Base-by-base conservation (phyloP, 306 rosid species). In the Vigna trinervia region DNA sequence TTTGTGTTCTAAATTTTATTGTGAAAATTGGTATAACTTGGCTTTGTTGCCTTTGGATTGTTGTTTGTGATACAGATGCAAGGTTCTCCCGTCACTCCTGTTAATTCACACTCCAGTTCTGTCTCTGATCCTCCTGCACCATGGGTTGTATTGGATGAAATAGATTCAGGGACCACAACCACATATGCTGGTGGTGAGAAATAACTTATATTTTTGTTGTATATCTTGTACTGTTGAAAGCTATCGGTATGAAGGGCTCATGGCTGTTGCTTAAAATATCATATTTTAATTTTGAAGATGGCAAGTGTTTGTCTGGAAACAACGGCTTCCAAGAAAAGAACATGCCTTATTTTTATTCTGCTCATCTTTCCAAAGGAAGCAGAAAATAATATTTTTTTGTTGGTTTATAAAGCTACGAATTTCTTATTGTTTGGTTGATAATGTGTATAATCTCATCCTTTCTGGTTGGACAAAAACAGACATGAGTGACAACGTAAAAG, bases 21-120 rank as follows among this genome's bases (percentile, higher is more conserved):
- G 26, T 17, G 61, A 34, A 12, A 56, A 54, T 70, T 26, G 69
- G 56, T 79, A 43, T 34, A 61, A 78, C 48, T 73, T 48, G 71
- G 38, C 64, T 38, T 76, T 69, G 23, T 80, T 54, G 78, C 64
- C n/a, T 58, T 62, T 63, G 71, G 69, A 26, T 74, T 82, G 57
- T 74, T 82, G 76, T 66, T 78, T 56, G 12, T 80, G 88, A 75
- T 74, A 69, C 89, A 85, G 91, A 20, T 58, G 80, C 97, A 89
- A 83, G 93, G 89, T 63, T 90, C 97, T 79, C 98, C 99, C 30
- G 73, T 76, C 79, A 86, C 89, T 32, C 89, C 96, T 47, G 84
- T 83, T 84, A 85, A 88, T 81, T 96, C 97, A 68, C 86, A 86
- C 87, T 90, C 91, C 69, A 86, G 93, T 84, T 82, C 91, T 75